Evolutionary conservation across 2,329 filamentous ascomycete genomes (phyloP).

Genomic region (Cladosporium sp.): DNA sequence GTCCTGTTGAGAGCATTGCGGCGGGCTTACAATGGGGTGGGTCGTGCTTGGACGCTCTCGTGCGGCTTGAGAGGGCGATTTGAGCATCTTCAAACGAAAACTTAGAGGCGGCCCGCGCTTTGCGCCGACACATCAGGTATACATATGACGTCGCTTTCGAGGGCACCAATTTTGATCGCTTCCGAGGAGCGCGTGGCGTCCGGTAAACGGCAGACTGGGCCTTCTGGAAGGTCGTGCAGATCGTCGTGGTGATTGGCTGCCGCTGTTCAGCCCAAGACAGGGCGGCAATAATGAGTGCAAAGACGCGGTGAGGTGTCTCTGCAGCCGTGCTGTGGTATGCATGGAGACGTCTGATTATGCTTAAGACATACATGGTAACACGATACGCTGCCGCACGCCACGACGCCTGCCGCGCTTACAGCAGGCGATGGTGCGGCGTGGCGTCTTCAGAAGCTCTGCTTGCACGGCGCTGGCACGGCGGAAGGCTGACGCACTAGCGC

Average conservation of each 20-base stretch:
- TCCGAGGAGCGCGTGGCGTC: background rate
- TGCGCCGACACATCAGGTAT: background rate
- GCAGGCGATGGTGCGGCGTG: too few relatives aligned
- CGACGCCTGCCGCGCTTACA: background rate
- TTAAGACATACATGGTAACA: too few relatives aligned
- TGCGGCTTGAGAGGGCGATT: conserved; percentile 1
- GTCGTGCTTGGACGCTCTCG: conserved; percentile 3
- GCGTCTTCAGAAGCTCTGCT: too few relatives aligned
- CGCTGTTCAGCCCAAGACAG: background rate
- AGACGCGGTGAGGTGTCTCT: background rate
- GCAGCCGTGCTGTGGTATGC: background rate
- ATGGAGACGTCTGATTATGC: background rate
- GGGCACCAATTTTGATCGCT: too few relatives aligned
- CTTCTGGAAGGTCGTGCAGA: background rate
- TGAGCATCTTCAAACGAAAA: background rate
- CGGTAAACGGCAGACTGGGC: background rate
- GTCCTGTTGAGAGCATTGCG: conserved; percentile 9
- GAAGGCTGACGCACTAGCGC: background rate
- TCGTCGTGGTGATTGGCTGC: background rate
- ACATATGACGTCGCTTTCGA: background rate
- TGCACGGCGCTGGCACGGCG: too few relatives aligned
- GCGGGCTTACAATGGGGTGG: conserved; percentile 3
- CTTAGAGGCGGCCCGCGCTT: conserved; percentile 7
- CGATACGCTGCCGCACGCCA: background rate
- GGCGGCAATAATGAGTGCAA: background rate